phyloP scores from a whole-genome alignment of 495 filamentous ascomycete species.

The Schizothecium vesticola region DNA sequence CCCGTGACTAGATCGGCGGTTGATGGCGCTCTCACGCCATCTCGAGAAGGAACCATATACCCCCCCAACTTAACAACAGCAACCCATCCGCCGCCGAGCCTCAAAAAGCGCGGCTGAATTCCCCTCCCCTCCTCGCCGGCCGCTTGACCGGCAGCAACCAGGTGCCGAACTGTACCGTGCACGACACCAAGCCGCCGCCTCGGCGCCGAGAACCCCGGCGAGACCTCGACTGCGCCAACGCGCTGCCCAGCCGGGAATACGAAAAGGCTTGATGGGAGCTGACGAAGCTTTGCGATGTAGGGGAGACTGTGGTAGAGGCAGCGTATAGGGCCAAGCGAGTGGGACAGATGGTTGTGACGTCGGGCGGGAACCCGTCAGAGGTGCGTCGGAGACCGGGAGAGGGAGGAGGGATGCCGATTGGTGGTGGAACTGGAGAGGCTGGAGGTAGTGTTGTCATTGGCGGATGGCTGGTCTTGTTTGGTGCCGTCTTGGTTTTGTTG shows the following conservation, averaged over 20 bases:
- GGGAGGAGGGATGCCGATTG: background rate
- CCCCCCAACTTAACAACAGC: no score
- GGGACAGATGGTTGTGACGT: background rate
- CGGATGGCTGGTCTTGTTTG: background rate
- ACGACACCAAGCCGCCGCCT: background rate
- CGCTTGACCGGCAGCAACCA: background rate
- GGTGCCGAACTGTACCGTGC: background rate
- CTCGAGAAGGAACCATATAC: no score
- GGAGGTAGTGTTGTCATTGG: background rate
- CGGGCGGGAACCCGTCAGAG: background rate
- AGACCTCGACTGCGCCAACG: background rate
- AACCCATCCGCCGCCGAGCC: no score
- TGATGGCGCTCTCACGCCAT: no score
- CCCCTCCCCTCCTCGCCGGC: no score
- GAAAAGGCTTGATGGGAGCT: background rate
- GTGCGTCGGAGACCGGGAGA: background rate
- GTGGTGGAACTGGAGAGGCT: background rate
- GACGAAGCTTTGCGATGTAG: background rate
- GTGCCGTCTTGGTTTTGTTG: background rate
- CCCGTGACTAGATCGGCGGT: no score
- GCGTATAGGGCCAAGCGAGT: background rate
- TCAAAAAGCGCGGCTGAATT: background rate
- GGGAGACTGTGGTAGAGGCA: background rate
- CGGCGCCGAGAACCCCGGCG: background rate
- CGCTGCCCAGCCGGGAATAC: background rate